phyloP scores from a whole-genome alignment of 352 stramenopile species.

The Phytophthora syringae region DNA sequence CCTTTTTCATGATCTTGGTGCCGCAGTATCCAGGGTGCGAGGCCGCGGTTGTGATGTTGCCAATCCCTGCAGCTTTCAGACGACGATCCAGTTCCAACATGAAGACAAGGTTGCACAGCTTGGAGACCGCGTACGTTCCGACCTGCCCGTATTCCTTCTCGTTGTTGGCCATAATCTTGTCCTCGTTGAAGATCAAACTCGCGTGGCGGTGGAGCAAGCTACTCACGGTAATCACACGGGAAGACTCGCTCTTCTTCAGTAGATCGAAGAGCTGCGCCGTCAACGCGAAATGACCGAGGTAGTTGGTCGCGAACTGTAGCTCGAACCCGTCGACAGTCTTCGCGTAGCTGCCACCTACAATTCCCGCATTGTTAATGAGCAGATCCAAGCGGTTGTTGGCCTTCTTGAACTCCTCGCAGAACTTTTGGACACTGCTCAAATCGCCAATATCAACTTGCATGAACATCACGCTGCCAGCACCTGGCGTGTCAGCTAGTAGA shows the following conservation, averaged over 20 bases:
- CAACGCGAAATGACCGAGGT: constrained; percentile 63
- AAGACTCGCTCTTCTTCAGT: constrained; percentile 31
- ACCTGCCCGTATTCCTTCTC: constrained; percentile 40
- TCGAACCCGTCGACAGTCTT: constrained; percentile 51
- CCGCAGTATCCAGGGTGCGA: constrained; percentile 47
- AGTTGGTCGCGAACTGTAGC: constrained; percentile 64
- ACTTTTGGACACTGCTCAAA: constrained; percentile 42
- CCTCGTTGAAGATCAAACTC: constrained; percentile 22
- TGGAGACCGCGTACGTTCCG: constrained; percentile 49
- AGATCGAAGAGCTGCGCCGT: constrained; percentile 49
- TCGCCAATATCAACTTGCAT: constrained; percentile 51
- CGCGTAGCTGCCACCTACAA: constrained; percentile 47
- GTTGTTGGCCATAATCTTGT: constrained; percentile 39
- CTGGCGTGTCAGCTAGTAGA: neutral
- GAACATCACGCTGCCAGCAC: constrained; percentile 44
- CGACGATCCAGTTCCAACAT: constrained; percentile 51
- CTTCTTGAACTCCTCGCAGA: constrained; percentile 36
- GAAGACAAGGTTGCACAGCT: constrained; percentile 62
- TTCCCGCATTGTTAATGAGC: constrained; percentile 77
- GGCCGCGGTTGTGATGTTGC: constrained; percentile 25
- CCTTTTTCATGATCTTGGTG: constrained; percentile 18
- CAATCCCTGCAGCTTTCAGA: constrained; percentile 28
- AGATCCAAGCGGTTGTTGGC: constrained; percentile 46
- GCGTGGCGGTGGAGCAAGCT: constrained; percentile 39
- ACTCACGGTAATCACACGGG: constrained; percentile 45